phyloP scores from a whole-genome alignment of 2,329 filamentous ascomycete species.

The Phialemoniopsis sp. region DNA sequence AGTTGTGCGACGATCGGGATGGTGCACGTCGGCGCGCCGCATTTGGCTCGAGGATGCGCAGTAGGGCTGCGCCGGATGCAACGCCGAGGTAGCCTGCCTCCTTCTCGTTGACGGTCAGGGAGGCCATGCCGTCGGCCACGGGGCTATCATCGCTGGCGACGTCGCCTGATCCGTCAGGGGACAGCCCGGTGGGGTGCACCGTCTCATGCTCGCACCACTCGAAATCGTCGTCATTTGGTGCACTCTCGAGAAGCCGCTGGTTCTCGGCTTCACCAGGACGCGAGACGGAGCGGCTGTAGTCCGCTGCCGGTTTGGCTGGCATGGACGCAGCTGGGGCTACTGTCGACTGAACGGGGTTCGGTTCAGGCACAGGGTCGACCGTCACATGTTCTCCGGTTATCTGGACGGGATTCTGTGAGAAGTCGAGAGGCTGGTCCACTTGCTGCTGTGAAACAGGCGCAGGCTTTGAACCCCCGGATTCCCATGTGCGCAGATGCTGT shows the following conservation, averaged over 20 bases:
- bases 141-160: constrained; percentile 17
- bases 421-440: no score
- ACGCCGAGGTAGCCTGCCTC: constrained; percentile 40
- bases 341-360: no score
- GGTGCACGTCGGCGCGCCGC: constrained; percentile 14
- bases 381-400: no score
- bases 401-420: no score
- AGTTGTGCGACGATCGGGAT: constrained; percentile 6
- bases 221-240: constrained; percentile 27
- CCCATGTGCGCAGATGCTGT: constrained; percentile 12
- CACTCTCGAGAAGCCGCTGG: constrained; percentile 20
- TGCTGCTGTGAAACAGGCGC: no score
- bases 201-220: constrained; percentile 29
- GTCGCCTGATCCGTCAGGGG: constrained; percentile 12
- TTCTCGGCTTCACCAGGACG: not conserved
- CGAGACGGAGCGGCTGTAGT: no score
- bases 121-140: constrained; percentile 32
- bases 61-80: constrained; percentile 37
- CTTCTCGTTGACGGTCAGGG: constrained; percentile 25
- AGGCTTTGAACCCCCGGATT: no score
- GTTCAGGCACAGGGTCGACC: no score
- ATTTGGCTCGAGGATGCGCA: constrained; percentile 29
- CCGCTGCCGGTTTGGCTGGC: constrained; percentile 1
- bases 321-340: no score
- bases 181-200: constrained; percentile 16